Evolutionary conservation across 140 eudicot species (phyloP).

Genomic region (Senecio squalidus): DNA sequence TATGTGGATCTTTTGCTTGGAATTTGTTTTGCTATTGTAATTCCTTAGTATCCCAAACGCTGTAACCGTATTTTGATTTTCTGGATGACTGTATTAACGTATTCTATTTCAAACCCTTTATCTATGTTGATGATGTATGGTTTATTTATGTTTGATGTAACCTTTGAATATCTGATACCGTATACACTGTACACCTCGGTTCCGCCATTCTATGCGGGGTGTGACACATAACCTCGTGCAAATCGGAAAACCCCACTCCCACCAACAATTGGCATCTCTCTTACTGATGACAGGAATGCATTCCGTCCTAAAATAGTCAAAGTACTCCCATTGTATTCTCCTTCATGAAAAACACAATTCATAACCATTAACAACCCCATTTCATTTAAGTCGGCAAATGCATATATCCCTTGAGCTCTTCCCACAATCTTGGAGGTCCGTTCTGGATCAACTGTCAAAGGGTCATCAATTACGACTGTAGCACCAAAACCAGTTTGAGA

Average conservation of each 20-base stretch:
- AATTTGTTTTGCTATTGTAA: no score
- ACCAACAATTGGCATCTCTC: slow-evolving; percentile 34
- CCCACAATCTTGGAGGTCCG: slow-evolving; percentile 19
- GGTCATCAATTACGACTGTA: slow-evolving; percentile 31
- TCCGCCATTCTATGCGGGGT: no score
- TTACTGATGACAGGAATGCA: neutral
- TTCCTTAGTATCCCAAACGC: no score
- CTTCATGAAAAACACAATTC: slow-evolving; percentile 26
- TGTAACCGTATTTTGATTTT: no score
- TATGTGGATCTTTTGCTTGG: no score
- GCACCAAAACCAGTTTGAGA: slow-evolving; percentile 27
- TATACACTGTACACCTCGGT: no score
- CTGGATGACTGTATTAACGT: no score
- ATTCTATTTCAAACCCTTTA: no score
- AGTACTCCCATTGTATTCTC: slow-evolving; percentile 32
- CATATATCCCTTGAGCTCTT: slow-evolving; percentile 38
- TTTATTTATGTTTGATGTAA: no score
- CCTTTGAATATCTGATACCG: no score
- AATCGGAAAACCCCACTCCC: slow-evolving; percentile 35
- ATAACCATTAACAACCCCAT: slow-evolving; percentile 13
- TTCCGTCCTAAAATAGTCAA: slow-evolving; percentile 28
- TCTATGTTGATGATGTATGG: no score
- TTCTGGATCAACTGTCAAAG: slow-evolving; percentile 13
- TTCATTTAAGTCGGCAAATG: slow-evolving; percentile 9
- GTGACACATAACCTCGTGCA: slow-evolving; percentile 31